A percentile compares a stretch with the other conserved stretches of the same genome.
These are phyloP conservation scores for Ustulina deusta DNA, from an alignment of 2,329 filamentous ascomycete species.

Conservation along the genomic window DNA sequence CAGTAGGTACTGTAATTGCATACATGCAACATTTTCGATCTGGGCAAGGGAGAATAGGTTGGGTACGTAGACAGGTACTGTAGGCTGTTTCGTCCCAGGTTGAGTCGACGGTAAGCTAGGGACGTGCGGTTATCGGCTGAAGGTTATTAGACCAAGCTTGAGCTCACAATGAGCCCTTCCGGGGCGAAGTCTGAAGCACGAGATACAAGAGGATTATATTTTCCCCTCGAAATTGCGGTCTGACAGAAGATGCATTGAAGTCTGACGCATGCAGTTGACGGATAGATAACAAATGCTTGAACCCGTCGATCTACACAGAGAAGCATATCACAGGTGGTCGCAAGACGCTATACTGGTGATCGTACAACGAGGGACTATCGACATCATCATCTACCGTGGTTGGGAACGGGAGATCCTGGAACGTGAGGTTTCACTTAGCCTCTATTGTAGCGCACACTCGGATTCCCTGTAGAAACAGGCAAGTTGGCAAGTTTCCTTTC, in stretches of 20 bases:
- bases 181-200: conserved; percentile 1
- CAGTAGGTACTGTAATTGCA: no score
- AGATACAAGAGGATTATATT: conserved; percentile 4
- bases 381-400: neutral
- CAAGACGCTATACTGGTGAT: neutral
- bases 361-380: neutral
- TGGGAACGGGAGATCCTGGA: conserved; percentile 6
- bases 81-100: neutral
- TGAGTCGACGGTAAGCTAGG: neutral
- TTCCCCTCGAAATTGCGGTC: conserved; percentile 26
- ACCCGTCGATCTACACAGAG: neutral
- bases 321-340: neutral
- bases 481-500: conserved; percentile 22
- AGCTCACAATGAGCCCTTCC: neutral
- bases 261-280: conserved; percentile 25
- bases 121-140: neutral
- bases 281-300: conserved; percentile 6
- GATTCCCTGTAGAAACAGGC: conserved; percentile 21
- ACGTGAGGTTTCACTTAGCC: conserved; percentile 19
- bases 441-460: conserved; percentile 7
- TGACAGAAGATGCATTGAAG: conserved; percentile 14
- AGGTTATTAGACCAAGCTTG: neutral
- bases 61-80: neutral
- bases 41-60: neutral
- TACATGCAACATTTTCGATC: neutral